Conservation (phyloP, 1,284 basidiomycete species). For the Phenoliferia sp. region DNA sequence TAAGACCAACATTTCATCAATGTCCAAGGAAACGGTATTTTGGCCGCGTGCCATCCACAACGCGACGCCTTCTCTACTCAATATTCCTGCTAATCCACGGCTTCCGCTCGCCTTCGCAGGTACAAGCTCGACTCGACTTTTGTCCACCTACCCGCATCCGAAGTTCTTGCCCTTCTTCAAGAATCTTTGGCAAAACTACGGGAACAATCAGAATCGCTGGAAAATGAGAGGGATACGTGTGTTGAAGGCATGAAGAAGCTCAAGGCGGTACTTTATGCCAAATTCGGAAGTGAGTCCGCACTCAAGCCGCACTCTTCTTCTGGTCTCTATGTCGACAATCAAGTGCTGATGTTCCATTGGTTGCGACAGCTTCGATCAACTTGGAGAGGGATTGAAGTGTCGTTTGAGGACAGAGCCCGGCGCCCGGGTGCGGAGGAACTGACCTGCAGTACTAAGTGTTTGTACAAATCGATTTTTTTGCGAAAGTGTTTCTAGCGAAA, state of each 20-base stretch:
- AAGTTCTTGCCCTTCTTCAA: constrained; percentile 70
- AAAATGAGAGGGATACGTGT: constrained; percentile 61
- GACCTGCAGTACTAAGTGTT: no score
- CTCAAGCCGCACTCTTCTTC: no score
- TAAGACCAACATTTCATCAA: no score
- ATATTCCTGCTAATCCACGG: no score
- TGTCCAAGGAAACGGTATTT: no score
- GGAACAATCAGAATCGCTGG: constrained; percentile 55
- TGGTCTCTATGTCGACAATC: no score
- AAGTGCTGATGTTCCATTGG: background rate
- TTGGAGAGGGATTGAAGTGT: background rate
- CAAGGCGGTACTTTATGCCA: constrained; percentile 62
- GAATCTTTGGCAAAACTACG: constrained; percentile 62
- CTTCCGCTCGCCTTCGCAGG: no score
- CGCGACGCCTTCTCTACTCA: no score
- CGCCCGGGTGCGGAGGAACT: no score
- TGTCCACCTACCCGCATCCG: constrained; percentile 65
- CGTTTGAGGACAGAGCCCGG: background rate
- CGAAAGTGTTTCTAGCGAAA: no score
- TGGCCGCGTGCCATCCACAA: no score
- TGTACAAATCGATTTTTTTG: no score
- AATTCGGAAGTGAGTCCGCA: constrained; percentile 36
- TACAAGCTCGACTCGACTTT: constrained; percentile 91
- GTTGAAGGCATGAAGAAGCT: constrained; percentile 82
- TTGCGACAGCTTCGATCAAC: background rate